Percentiles rank a stretch among this genome's conserved stretches.
Evolutionary conservation across 305 asterid species (phyloP).

Genomic region (Lippia alba): DNA sequence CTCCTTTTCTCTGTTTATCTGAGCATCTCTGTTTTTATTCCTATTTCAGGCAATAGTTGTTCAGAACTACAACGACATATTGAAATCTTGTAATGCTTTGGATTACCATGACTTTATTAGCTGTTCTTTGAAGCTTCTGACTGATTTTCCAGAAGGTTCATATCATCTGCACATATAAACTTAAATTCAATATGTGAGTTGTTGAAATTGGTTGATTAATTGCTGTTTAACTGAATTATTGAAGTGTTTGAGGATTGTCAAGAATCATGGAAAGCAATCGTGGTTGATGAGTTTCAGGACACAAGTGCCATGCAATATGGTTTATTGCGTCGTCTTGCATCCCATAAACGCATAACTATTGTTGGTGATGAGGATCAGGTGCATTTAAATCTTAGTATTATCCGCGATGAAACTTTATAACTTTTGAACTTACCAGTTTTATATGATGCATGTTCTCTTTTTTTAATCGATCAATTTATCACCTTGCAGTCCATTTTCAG

Average conservation of each 20-base stretch:
- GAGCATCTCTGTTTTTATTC: slow-evolving; percentile 32
- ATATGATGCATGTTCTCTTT: background rate
- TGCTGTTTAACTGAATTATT: slow-evolving; percentile 56
- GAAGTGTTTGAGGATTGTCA: slow-evolving; percentile 73
- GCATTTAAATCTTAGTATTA: slow-evolving; percentile 32
- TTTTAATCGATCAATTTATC: slow-evolving; percentile 45
- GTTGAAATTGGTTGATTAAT: slow-evolving; percentile 33
- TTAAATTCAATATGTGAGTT: slow-evolving; percentile 31
- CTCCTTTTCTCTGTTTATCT: slow-evolving; percentile 21
- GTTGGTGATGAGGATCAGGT: slow-evolving; percentile 99
- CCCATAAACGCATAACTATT: slow-evolving; percentile 81
- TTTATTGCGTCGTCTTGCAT: slow-evolving; percentile 75
- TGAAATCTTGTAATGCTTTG: slow-evolving; percentile 91
- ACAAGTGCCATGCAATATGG: slow-evolving; percentile 93
- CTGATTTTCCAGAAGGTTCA: slow-evolving; percentile 92
- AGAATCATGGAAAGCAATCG: slow-evolving; percentile 86
- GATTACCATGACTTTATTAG: slow-evolving; percentile 81
- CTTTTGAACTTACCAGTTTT: slow-evolving; percentile 27
- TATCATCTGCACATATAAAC: slow-evolving; percentile 33
- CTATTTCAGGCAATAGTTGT: slow-evolving; percentile 82
- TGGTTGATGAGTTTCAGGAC: slow-evolving; percentile 98
- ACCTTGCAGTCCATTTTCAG: slow-evolving; percentile 88
- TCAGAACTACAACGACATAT: slow-evolving; percentile 59
- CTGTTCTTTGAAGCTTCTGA: slow-evolving; percentile 52
- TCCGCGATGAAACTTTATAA: slow-evolving; percentile 20